Evolutionary conservation across 371 early-diverging fungal species (phyloP), one percentile per base, ranked within the genome.

Genomic region (Conidiobolus incongruus): DNA sequence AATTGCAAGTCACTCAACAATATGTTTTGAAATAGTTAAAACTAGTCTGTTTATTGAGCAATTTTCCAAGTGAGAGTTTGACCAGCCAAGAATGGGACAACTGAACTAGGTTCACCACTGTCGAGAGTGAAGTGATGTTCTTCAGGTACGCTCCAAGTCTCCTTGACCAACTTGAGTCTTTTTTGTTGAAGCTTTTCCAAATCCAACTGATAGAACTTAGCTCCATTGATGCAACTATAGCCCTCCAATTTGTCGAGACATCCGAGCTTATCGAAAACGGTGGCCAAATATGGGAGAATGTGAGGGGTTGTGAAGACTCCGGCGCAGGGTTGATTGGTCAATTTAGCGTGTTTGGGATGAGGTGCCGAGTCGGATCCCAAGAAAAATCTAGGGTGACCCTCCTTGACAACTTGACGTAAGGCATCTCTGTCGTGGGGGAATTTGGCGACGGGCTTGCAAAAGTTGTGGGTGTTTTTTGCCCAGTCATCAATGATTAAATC

Each of bases 391-490:
- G 90, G 90, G 51, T 91, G 90, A 66, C 76, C 79, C 44, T 74
- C 69, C 44, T 57, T 61, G 34, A 92, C 63, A n/a, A 85, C 71
- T n/a, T 80, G 69, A 24, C 80, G 76, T 34, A 96, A 66, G 2
- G 96, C 96, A 6, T 70, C 68, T 16, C 94, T 75, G 54, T 96
- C 96, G 47, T 74, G 73, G 11, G 91, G 91, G 53, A 58, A 90
- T 60, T 96, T 96, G 31, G 96, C 94, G 13, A 96, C 94, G 22
- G 96, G 96, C 59, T 96, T 96, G 69, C 96, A 96, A 56, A 83
- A 96, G 59, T 88, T 76, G 56, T 94, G 94, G 44, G 81, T 76
- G 49, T 86, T 73, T 11, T 89, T 89, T 17, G 91, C 92, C 94
- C 94, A 94, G 61, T 94, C 93, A 55, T 96, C 93, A 1, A 92